phyloP scores from a whole-genome alignment of 2,329 filamentous ascomycete species.

The Sordariomycetes sp. region DNA sequence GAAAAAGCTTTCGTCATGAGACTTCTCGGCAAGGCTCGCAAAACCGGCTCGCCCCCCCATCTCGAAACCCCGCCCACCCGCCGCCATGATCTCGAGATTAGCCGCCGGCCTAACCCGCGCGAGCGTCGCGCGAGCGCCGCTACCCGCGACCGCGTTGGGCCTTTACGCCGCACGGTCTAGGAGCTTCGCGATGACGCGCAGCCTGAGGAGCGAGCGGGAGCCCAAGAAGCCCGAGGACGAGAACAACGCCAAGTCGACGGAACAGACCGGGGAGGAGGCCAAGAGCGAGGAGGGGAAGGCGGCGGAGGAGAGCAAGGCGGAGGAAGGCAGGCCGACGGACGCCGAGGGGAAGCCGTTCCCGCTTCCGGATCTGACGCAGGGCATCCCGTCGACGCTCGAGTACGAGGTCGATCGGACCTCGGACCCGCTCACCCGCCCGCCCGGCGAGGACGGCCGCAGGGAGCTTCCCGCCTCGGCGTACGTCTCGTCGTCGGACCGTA shows the following conservation, averaged over 20 bases:
- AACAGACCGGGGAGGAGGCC: not conserved
- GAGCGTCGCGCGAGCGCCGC: not conserved
- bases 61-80: not conserved
- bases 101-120: not conserved
- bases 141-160: not conserved
- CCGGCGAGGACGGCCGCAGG: constrained; percentile 18
- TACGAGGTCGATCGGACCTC: constrained; percentile 49
- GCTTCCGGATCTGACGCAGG: constrained; percentile 83
- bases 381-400: constrained; percentile 82
- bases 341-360: constrained; percentile 5
- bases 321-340: constrained; percentile 6
- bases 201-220: not conserved
- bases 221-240: not conserved
- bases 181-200: constrained; percentile 2
- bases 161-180: not conserved
- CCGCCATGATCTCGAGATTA: constrained; percentile 4
- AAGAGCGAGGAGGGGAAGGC: not conserved
- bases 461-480: constrained; percentile 71
- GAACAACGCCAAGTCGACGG: not conserved
- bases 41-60: not conserved
- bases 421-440: constrained; percentile 14
- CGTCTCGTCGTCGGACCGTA: constrained; percentile 78
- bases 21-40: not conserved
- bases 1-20: constrained; percentile 4
- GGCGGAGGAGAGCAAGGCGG: not conserved